phyloP scores from a whole-genome alignment of 2,329 filamentous ascomycete species.

The Sporothrix globosa region DNA sequence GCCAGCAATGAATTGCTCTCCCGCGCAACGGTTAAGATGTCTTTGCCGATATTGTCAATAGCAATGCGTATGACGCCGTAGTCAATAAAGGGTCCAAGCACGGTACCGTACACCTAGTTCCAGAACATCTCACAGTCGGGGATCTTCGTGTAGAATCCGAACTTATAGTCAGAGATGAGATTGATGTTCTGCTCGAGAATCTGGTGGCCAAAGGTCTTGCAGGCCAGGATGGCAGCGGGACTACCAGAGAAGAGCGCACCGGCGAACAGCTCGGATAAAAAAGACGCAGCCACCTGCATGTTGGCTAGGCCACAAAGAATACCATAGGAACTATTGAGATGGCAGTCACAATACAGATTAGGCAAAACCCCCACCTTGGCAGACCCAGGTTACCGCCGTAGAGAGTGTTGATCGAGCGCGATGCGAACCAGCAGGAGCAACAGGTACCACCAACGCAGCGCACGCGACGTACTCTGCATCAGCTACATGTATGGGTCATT shows the following conservation, averaged over 20 bases:
- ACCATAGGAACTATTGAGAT: slow-evolving; percentile 48
- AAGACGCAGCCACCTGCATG: slow-evolving; percentile 45
- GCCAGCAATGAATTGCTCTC: slow-evolving; percentile 40
- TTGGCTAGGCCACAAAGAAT: slow-evolving; percentile 42
- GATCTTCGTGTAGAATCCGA: slow-evolving; percentile 47
- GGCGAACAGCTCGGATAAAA: slow-evolving; percentile 53
- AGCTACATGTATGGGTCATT: slow-evolving; percentile 43
- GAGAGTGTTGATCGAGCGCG: slow-evolving; percentile 45
- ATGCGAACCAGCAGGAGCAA: slow-evolving; percentile 43
- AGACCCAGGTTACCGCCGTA: slow-evolving; percentile 45
- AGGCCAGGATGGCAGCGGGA: slow-evolving; percentile 41
- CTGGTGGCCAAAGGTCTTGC: slow-evolving; percentile 43
- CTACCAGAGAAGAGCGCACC: slow-evolving; percentile 51
- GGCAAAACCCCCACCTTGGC: slow-evolving; percentile 50
- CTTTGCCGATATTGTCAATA: slow-evolving; percentile 39
- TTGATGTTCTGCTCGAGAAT: slow-evolving; percentile 44
- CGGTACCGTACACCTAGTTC: slow-evolving; percentile 44
- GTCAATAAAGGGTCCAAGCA: slow-evolving; percentile 43
- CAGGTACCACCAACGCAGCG: slow-evolving; percentile 36
- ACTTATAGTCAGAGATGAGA: slow-evolving; percentile 44
- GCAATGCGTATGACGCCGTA: slow-evolving; percentile 42
- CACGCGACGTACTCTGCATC: slow-evolving; percentile 33
- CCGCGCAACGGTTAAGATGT: slow-evolving; percentile 37
- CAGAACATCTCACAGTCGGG: slow-evolving; percentile 45
- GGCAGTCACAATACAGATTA: slow-evolving; percentile 45